These are phyloP conservation scores for Pythium dissimile DNA, from an alignment of 352 stramenopile genomes.

Conservation along the genomic window DNA sequence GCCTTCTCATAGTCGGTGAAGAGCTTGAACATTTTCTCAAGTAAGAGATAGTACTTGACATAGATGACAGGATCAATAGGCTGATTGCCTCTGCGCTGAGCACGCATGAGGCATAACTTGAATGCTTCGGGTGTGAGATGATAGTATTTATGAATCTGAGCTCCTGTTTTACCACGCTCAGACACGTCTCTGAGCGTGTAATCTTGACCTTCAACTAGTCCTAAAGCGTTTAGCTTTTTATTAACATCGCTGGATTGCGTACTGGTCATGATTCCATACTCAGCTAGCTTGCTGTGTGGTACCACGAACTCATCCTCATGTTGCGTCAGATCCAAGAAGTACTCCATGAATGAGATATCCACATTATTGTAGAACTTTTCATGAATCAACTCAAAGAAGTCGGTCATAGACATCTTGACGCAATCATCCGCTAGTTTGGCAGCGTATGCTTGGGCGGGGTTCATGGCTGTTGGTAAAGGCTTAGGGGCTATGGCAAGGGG, in stretches of 20 bases:
- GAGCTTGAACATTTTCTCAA: background rate
- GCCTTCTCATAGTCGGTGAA: background rate
- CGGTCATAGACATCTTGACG: too few relatives aligned
- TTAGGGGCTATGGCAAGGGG: too few relatives aligned
- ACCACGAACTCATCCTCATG: background rate
- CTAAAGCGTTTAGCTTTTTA: background rate
- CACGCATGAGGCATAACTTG: background rate
- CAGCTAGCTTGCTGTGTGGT: background rate
- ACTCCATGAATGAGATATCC: background rate
- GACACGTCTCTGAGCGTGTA: background rate
- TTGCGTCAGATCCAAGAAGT: background rate
- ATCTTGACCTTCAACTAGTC: background rate
- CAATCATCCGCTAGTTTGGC: too few relatives aligned
- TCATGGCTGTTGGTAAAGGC: too few relatives aligned
- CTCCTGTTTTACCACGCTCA: too few relatives aligned
- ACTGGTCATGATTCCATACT: background rate
- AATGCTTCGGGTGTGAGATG: background rate
- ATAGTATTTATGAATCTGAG: too few relatives aligned
- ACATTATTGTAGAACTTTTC: background rate
- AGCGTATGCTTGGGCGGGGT: too few relatives aligned
- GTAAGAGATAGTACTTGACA: background rate
- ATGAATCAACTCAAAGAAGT: background rate
- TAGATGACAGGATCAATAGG: background rate
- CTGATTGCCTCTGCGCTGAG: background rate
- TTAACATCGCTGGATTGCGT: background rate